These are phyloP conservation scores for Cryomyces antarcticus DNA, from an alignment of 495 filamentous ascomycete species.

Conservation along the genomic window DNA sequence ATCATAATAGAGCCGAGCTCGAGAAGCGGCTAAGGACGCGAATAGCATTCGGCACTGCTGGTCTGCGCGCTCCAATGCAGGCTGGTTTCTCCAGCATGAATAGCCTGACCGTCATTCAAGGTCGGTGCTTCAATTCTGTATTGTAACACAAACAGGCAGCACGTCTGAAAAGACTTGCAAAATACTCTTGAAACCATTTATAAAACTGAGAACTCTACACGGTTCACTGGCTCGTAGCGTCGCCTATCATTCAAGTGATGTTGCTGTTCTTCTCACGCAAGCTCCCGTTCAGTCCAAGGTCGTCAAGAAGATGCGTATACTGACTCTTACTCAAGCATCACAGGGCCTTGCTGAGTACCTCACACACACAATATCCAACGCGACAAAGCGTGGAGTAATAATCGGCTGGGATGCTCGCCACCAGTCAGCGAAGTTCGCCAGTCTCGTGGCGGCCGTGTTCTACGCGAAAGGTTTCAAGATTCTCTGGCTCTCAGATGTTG, in stretches of 20 bases:
- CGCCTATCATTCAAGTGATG: too few relatives aligned
- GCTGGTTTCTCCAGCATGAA: constrained; percentile 56
- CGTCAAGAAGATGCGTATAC: constrained; percentile 30
- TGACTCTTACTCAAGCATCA: constrained; percentile 53
- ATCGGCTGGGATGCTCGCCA: constrained; percentile 51
- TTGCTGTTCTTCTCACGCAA: too few relatives aligned
- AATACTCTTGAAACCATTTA: too few relatives aligned
- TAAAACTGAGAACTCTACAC: too few relatives aligned
- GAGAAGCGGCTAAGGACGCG: constrained; percentile 34
- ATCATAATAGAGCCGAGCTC: constrained; percentile 29
- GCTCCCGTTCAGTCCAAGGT: too few relatives aligned
- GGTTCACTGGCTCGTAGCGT: too few relatives aligned
- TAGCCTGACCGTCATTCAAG: constrained; percentile 40
- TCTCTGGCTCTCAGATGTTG: constrained; percentile 33
- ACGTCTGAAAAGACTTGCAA: too few relatives aligned
- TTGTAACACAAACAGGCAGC: too few relatives aligned
- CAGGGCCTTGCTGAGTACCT: constrained; percentile 50
- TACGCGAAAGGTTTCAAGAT: constrained; percentile 38
- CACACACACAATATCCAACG: constrained; percentile 18
- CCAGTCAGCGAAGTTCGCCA: constrained; percentile 43
- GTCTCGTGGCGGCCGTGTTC: constrained; percentile 44
- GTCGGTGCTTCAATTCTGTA: too few relatives aligned
- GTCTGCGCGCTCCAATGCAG: constrained; percentile 47
- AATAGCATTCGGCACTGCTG: constrained; percentile 52
- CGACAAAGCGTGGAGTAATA: constrained; percentile 28